Base-by-base conservation (phyloP, 441 rosid species). In the Euphorbia corollata region DNA sequence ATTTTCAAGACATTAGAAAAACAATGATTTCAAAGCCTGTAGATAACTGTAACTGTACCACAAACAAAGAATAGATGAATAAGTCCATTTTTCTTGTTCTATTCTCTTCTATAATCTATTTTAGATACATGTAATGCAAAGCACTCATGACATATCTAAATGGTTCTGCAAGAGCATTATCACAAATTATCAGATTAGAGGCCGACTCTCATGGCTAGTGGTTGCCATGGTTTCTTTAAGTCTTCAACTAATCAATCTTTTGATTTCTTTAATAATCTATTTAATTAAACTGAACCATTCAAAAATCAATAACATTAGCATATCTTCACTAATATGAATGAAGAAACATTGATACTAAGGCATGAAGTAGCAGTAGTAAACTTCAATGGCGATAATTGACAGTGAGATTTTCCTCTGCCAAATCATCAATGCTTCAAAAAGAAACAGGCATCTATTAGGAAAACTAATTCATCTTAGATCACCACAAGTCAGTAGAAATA, bases 401-500 rank as follows among this genome's bases (percentile, higher is more conserved):
- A 6, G 6, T 0, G 22, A 47, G 34, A 19, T 55, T 16, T 20
- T 56, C 8, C 34, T 63, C 16, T 61, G 45, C 32, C 51, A 47
- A 47, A 0, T 47, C 16, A 47, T 13, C n/a, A 5, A 47, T 47
- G n/a, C 18, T 47, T 43, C 13, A 15, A 61, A 24, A 51, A 22
- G 12, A 68, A 38, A 58, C 32, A 27, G 23, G 68, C 51, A 63
- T 63, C 45, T 56, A 2, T 38, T 47, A 41, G 55, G 47, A 23
- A 48, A 39, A 32, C 45, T 5, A 32, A 66, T 38, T 48, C 27
- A 61, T 30, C 22, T 36, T 32, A 43, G 45, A 56, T 18, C 19
- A 27, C 32, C 32, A 27, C 32, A 71, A 65, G 56, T 76, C 16
- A 60, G 18, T 36, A 36, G 19, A 13, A 78, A 27, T 75, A 87